phyloP scores from a whole-genome alignment of 1,284 basidiomycete genomes.

The Phaffia rhodozyma region DNA sequence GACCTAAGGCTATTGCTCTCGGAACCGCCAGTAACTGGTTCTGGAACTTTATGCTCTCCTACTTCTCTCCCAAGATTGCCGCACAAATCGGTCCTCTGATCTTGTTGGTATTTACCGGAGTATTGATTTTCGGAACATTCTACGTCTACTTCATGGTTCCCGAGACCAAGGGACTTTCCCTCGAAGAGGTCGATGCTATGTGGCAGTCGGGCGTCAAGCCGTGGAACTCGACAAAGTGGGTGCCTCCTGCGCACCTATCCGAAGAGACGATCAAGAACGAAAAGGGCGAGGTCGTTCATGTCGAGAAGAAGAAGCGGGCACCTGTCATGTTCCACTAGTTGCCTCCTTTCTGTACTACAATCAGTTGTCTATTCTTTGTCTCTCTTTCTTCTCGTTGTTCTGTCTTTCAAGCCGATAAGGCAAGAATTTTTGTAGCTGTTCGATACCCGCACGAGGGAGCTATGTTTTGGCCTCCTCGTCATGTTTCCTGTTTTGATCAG shows the following conservation, averaged over 20 bases:
- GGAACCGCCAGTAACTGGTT: constrained; percentile 45
- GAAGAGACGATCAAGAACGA: constrained; percentile 4
- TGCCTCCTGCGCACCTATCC: constrained; percentile 32
- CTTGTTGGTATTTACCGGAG: constrained; percentile 43
- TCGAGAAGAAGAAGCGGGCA: constrained; percentile 4
- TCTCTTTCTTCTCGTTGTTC: background rate
- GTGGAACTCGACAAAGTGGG: constrained; percentile 52
- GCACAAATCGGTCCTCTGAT: constrained; percentile 59
- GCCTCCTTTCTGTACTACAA: background rate
- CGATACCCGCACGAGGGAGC: no score
- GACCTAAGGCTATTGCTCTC: constrained; percentile 60
- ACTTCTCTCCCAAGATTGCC: constrained; percentile 57
- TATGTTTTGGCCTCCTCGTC: no score
- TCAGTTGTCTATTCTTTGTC: background rate
- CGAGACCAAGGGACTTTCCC: constrained; percentile 59
- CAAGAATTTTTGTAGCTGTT: no score
- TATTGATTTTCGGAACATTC: constrained; percentile 54
- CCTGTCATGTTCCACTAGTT: constrained; percentile 5
- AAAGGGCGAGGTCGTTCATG: constrained; percentile 10
- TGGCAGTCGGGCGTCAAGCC: constrained; percentile 52
- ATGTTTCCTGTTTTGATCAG: no score
- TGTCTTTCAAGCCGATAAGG: background rate
- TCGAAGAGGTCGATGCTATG: constrained; percentile 69
- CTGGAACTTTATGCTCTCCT: constrained; percentile 54
- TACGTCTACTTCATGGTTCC: constrained; percentile 56